Conservation (phyloP, 2,329 filamentous ascomycete genomes). For the Onygenales sp. region DNA sequence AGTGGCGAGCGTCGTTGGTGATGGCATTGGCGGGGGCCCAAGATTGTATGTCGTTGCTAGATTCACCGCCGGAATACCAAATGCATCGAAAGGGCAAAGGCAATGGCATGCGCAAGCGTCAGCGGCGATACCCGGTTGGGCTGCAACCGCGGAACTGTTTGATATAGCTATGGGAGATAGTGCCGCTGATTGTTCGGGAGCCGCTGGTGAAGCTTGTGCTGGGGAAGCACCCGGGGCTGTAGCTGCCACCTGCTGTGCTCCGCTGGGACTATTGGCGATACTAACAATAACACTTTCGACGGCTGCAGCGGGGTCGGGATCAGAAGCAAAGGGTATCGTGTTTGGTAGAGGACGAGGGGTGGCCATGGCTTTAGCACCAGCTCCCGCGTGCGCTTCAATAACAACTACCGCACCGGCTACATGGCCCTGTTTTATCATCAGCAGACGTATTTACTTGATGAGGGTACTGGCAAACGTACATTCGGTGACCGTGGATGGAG, state of each 20-base stretch:
- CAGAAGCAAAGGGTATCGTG: too few species aligned
- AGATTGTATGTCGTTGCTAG: neutral
- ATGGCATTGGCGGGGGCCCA: neutral
- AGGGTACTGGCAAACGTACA: neutral
- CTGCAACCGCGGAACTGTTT: neutral
- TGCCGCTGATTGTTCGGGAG: neutral
- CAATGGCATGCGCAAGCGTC: constrained; percentile 2
- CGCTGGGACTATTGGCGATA: too few species aligned
- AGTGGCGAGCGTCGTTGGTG: neutral
- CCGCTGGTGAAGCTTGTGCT: too few species aligned
- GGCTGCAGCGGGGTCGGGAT: too few species aligned
- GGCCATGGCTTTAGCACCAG: too few species aligned
- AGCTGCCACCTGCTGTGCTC: too few species aligned
- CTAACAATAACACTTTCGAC: too few species aligned
- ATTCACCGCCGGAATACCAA: constrained; percentile 1
- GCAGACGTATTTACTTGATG: neutral
- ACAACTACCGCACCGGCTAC: neutral
- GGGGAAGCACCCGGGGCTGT: too few species aligned
- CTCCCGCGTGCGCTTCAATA: too few species aligned
- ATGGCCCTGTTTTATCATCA: neutral
- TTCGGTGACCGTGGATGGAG: neutral
- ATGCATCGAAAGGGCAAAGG: constrained; percentile 2
- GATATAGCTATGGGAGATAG: neutral
- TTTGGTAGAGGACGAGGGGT: too few species aligned
- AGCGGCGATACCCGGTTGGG: neutral